Base-by-base conservation (phyloP, 257 asterid genomes). In the Penstemon eatonii region DNA sequence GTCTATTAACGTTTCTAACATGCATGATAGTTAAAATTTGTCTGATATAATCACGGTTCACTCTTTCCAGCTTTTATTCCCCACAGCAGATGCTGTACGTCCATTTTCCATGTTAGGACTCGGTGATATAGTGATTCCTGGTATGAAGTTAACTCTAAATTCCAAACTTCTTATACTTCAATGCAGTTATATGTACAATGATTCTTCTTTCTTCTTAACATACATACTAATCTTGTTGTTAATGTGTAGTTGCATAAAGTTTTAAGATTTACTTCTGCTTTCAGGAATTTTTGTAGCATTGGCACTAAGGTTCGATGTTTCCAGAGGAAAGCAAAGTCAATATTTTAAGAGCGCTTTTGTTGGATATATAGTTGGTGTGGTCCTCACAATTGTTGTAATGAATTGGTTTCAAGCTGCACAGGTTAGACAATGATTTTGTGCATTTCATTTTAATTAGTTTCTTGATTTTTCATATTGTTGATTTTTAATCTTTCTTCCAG, bases 401-500 rank as follows among this genome's bases (percentile, higher is more conserved):
- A 92, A 90, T 79, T 92, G 98, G 98, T 92, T 88, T 80, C 93
- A 92, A 85, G 97, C 98, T 68, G 98, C 96, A 70, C 98, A 92
- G 86, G 98, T 88, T 58, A 51, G 84, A 25, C 33, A 25, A 25
- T 25, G 2, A 25, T 25, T 25, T 25, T 25, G 33, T 25, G 33
- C 33, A 25, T 25, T 25, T 25, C 33, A 1, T 25, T 25, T 25
- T 25, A 25, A 25, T 25, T 25, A 25, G 2, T 25, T 2, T 69
- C 68, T 51, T 74, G n/a, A 37, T 66, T 42, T 18, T n/a, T 47
- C 46, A 65, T 5, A 11, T 71, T 58, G 33, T 61, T 11, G 53
- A 25, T 52, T 78, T 60, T 60, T 69, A 19, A 70, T 25, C 68
- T 41, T 65, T 72, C 12, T 51, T 83, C 61, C 88, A 90, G 99